Percentiles rank a stretch among this genome's conserved stretches.
Evolutionary conservation across 2,329 filamentous ascomycete species (phyloP).

Genomic region (Simplicillium aogashimaense): DNA sequence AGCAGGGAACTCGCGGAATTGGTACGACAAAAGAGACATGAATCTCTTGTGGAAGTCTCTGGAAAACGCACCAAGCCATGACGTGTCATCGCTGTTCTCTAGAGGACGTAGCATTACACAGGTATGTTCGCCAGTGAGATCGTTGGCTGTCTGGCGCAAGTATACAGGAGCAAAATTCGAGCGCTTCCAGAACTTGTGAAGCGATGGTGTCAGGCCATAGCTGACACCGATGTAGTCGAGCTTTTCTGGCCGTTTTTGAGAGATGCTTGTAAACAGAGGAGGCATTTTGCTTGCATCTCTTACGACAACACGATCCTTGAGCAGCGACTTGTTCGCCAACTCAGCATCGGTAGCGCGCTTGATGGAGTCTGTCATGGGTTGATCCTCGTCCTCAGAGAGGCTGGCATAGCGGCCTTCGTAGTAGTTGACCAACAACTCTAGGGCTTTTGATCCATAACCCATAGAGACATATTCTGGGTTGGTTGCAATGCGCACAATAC

Average conservation of each 20-base stretch:
- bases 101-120: conserved; percentile 93
- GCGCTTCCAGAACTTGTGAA: conserved; percentile 97
- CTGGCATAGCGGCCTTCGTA: conserved; percentile 89
- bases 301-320: conserved; percentile 82
- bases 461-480: conserved; percentile 87
- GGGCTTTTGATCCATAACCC: conserved; percentile 86
- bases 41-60: conserved; percentile 95
- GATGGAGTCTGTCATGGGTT: conserved; percentile 50
- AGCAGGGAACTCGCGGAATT: conserved; percentile 76
- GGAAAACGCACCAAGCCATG: conserved; percentile 85
- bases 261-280: conserved; percentile 80
- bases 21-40: conserved; percentile 78
- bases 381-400: conserved; percentile 60
- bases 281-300: conserved; percentile 88
- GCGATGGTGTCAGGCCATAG: conserved; percentile 75
- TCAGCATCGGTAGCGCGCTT: conserved; percentile 75
- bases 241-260: conserved; percentile 66
- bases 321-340: conserved; percentile 62
- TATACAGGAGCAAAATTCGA: conserved; percentile 82
- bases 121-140: conserved; percentile 93
- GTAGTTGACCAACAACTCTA: conserved; percentile 82
- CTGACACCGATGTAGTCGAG: conserved; percentile 94
- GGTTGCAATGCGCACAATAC: conserved; percentile 88
- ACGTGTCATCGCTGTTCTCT: conserved; percentile 53
- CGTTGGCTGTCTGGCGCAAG: conserved; percentile 88